Evolutionary conservation across 129 eudicot genomes (phyloP), one percentile per base, ranked within the genome.

Genomic region (Lactuca sativa): DNA sequence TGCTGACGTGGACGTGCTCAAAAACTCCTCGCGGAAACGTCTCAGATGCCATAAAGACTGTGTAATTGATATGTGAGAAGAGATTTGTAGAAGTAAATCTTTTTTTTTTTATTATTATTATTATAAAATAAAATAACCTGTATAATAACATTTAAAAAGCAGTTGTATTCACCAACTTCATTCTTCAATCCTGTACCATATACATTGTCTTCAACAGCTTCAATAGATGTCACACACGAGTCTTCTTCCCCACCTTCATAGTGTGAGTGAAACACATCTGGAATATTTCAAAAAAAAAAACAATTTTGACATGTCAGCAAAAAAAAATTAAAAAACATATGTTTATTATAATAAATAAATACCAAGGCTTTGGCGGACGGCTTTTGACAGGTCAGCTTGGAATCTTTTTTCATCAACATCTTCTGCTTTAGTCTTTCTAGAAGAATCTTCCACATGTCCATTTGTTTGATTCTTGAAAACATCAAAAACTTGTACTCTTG

Each of bases 161-260:
- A 93, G 82, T 93, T 93, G 77, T 93, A 93, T 93, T 93, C 97
- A 67, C 98, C 98, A 76, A 87, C 83, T 86, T 89, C 95, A 62
- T 93, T 93, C 80, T 79, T 86, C 59, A 93, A 79, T 66, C 98
- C 98, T 30, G 92, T 79, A 48, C 98, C 98, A 73, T 77, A 85
- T 10, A 74, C 72, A 47, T 34, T 71, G 74, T 75, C 85, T 59
- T 67, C 30, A 34, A 47, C 36, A 38, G 53, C 64, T 69, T 71
- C 86, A 57, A 59, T 62, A 51, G 75, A 59, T 40, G 73, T 66
- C 68, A 77, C 62, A 18, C 33, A 72, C 3, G 80, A 68, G 53
- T 78, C 81, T 62, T 80, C 82, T 47, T 47, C 65, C 67, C 69
- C 63, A 73, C 69, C 63, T 75, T 77, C 15, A 76, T 14, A 56